Evolutionary conservation across 768 basidiomycete genomes (phyloP).

Genomic region (Exsudoporus frostii): DNA sequence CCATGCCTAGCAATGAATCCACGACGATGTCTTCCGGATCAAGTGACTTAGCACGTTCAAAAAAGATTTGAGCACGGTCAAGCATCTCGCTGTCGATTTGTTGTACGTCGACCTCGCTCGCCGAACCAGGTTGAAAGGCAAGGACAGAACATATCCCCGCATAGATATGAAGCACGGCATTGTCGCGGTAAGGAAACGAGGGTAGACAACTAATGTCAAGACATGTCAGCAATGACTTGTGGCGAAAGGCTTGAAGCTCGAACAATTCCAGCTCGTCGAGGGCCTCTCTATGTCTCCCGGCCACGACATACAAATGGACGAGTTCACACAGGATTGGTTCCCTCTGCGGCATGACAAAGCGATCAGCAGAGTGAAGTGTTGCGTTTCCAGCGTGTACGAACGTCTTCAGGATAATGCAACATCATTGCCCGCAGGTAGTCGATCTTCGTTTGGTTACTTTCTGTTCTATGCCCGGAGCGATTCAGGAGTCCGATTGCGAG

Average conservation of each 20-base stretch:
- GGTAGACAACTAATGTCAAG: conserved; percentile 65
- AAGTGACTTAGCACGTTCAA: conserved; percentile 58
- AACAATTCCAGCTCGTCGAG: conserved; percentile 86
- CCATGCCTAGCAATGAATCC: conserved; percentile 54
- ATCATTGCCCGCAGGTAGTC: conserved; percentile 70
- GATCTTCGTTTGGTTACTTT: conserved; percentile 36
- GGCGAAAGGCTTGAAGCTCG: conserved; percentile 22
- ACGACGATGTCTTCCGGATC: conserved; percentile 58
- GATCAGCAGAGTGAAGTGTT: conserved; percentile 12
- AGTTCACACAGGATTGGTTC: conserved; percentile 76
- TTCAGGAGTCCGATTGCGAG: conserved; percentile 58
- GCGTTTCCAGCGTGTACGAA: conserved; percentile 34
- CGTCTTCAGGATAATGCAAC: conserved; percentile 65
- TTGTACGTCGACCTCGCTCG: conserved; percentile 1
- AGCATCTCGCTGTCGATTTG: conserved; percentile 43
- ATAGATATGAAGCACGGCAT: conserved; percentile 74
- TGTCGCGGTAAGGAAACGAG: conserved; percentile 84
- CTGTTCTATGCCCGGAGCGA: conserved; percentile 27
- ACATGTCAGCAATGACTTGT: not conserved
- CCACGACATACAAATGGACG: conserved; percentile 59
- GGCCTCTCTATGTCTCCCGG: conserved; percentile 61
- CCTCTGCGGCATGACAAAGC: conserved; percentile 43
- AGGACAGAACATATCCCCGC: conserved; percentile 75
- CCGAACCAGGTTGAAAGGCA: conserved; percentile 41
- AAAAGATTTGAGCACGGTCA: conserved; percentile 50